Evolutionary conservation across 331 rosid genomes (phyloP), one percentile per base, ranked within the genome.

Genomic region (Rosa hybrid): DNA sequence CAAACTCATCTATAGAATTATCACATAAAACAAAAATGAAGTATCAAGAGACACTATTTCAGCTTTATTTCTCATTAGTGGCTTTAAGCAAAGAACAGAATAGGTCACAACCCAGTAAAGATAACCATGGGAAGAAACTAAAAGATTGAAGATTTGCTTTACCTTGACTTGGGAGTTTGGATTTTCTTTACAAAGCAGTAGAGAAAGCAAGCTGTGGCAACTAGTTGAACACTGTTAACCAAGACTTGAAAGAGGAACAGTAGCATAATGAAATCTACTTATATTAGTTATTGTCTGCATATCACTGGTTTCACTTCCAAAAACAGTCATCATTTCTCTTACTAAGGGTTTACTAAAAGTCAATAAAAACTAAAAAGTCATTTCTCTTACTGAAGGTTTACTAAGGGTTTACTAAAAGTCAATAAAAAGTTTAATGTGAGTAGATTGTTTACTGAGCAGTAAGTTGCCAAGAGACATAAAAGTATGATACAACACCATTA

Each of bases 1-100:
- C 49, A 86, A 63, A 84, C 80, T 80, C 91, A 88, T 88, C 80
- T 83, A 78, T 20, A 45, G 39, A 76, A 71, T 44, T 46, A 64
- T 73, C 13, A 72, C 7, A 34, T 8, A 41, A 25, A 17, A 42
- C 7, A 63, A 38, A 80, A 48, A 30, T 34, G 44, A 5, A 50
- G 44, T 1, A 8, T 46, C 13, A 64, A n/a, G 54, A 72, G 67
- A 68, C 53, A n/a, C 13, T 12, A 5, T 41, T 34, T 2, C 1
- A n/a, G 48, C 62, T 25, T 27, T 10, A 30, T 50, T 17, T 72
- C 16, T 50, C 62, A 9, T 50, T 17, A 4, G 63, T 4, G 62
- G 45, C 11, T 25, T 71, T 16, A 3, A 48, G 76, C 38, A 18
- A 1, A 49, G 62, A 25, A 48, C 48, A 48, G 16, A 20, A 49